phyloP scores from a whole-genome alignment of 2,329 filamentous ascomycete species.

The Sporothrix protearum region DNA sequence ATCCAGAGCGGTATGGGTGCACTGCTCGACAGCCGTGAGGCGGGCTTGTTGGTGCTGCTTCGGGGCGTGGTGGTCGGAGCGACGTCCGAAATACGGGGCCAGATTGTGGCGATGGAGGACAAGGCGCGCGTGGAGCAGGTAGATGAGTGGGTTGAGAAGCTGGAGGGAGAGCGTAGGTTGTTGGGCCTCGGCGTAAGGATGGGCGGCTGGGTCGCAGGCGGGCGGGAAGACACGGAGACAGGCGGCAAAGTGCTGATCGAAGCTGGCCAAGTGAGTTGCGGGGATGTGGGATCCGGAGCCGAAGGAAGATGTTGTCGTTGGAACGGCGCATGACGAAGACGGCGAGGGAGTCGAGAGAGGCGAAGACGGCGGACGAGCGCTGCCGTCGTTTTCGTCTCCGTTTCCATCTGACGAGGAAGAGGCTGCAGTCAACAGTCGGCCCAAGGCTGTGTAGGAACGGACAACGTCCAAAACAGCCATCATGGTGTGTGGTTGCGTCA shows the following conservation, averaged over 20 bases:
- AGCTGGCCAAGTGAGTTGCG: slow-evolving; percentile 64
- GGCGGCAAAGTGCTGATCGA: slow-evolving; percentile 74
- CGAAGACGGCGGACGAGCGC: slow-evolving; percentile 9
- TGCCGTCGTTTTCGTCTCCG: neutral
- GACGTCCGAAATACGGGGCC: slow-evolving; percentile 46
- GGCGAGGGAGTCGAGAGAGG: slow-evolving; percentile 16
- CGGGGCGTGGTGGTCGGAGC: neutral
- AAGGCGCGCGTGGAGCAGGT: slow-evolving; percentile 79
- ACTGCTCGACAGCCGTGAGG: slow-evolving; percentile 70
- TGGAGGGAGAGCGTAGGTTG: slow-evolving; percentile 61
- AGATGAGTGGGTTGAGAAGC: slow-evolving; percentile 69
- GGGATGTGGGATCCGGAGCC: slow-evolving; percentile 49
- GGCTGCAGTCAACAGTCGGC: slow-evolving; percentile 51
- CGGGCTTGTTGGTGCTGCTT: slow-evolving; percentile 46
- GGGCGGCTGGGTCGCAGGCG: slow-evolving; percentile 60
- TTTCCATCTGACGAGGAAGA: neutral
- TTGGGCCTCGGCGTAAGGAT: slow-evolving; percentile 42
- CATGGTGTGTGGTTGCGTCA: slow-evolving; percentile 53
- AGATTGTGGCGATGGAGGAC: slow-evolving; percentile 87
- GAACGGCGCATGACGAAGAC: slow-evolving; percentile 7
- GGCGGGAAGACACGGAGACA: slow-evolving; percentile 74
- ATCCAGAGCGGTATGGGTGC: slow-evolving; percentile 69
- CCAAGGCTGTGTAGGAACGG: slow-evolving; percentile 69
- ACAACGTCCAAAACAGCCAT: slow-evolving; percentile 78
- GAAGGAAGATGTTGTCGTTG: neutral